These are phyloP conservation scores for Coemansia sp. DNA, from an alignment of 192 early-diverging fungal genomes.

Conservation along the genomic window DNA sequence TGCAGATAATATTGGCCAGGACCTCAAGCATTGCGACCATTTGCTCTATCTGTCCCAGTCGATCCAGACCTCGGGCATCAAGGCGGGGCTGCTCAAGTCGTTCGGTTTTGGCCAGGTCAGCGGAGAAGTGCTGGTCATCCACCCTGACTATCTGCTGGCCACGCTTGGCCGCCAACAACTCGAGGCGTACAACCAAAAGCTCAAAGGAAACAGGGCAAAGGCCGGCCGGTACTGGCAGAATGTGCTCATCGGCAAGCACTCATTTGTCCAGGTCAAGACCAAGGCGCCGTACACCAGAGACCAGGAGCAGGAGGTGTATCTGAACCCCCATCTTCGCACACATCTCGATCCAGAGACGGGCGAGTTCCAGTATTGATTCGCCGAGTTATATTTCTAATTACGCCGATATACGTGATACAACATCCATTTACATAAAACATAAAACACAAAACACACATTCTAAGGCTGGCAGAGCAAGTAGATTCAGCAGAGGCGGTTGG, in stretches of 20 bases:
- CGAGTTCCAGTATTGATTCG: slow-evolving; percentile 18
- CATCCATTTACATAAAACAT: no score
- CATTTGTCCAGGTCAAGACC: slow-evolving; percentile 26
- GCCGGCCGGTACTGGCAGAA: slow-evolving; percentile 34
- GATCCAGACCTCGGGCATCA: slow-evolving; percentile 62
- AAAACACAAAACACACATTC: no score
- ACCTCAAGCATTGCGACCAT: slow-evolving; percentile 71
- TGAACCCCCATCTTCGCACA: slow-evolving; percentile 20
- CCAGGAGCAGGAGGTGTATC: slow-evolving; percentile 17
- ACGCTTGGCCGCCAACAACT: slow-evolving; percentile 3
- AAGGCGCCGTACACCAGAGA: slow-evolving; percentile 16
- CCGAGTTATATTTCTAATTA: no score
- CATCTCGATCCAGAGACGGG: slow-evolving; percentile 6
- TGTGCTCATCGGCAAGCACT: slow-evolving; percentile 26
- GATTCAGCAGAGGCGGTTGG: slow-evolving; percentile 3
- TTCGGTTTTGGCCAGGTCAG: slow-evolving; percentile 73
- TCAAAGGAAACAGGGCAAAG: slow-evolving; percentile 1
- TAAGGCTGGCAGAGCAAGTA: no score
- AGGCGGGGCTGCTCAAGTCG: slow-evolving; percentile 59
- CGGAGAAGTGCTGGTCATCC: slow-evolving; percentile 58
- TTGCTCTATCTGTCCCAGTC: slow-evolving; percentile 70
- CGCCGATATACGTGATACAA: no score
- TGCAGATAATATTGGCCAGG: slow-evolving; percentile 41
- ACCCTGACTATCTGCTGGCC: slow-evolving; percentile 63
- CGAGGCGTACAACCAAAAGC: slow-evolving; percentile 15